Evolutionary conservation across 148 eudicot genomes (phyloP).

Genomic region (Cornus kousa): DNA sequence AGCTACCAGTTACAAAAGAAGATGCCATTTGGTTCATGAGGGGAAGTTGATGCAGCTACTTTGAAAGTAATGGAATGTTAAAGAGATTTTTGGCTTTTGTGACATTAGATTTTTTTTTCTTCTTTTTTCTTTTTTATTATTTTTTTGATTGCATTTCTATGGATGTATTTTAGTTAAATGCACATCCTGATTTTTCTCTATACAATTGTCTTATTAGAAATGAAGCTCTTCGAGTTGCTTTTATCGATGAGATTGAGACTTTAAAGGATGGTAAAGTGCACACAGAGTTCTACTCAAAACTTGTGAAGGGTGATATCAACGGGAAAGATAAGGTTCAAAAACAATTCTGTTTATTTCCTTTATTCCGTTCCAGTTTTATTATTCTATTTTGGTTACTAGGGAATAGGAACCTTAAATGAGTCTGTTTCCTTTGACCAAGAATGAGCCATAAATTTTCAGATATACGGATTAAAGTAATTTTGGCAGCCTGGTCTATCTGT

Average conservation of each 20-base stretch:
- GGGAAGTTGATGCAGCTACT: not conserved
- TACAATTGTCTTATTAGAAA: constrained; percentile 41
- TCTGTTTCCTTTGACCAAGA: not conserved
- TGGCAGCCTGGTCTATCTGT: not conserved
- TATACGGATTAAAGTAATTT: too few species aligned
- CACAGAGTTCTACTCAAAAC: constrained; percentile 85
- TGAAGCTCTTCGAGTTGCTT: constrained; percentile 98
- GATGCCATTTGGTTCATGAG: not conserved
- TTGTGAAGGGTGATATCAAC: constrained; percentile 91
- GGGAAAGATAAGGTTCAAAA: constrained; percentile 82
- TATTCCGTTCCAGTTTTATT: not conserved
- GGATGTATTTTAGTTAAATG: not conserved
- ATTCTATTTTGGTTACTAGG: not conserved
- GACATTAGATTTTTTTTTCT: not conserved
- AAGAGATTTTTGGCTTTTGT: not conserved
- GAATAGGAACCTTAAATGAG: not conserved
- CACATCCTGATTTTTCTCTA: not conserved
- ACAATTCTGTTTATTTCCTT: not conserved
- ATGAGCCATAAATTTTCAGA: not conserved
- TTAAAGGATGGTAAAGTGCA: constrained; percentile 76
- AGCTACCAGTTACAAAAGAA: too few species aligned
- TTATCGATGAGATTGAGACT: constrained; percentile 83
- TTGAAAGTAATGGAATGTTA: not conserved
- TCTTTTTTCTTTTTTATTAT: not conserved
- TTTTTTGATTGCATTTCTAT: not conserved